Evolutionary conservation across 306 rosid species (phyloP).

Genomic region (Trichosanthes truncata): DNA sequence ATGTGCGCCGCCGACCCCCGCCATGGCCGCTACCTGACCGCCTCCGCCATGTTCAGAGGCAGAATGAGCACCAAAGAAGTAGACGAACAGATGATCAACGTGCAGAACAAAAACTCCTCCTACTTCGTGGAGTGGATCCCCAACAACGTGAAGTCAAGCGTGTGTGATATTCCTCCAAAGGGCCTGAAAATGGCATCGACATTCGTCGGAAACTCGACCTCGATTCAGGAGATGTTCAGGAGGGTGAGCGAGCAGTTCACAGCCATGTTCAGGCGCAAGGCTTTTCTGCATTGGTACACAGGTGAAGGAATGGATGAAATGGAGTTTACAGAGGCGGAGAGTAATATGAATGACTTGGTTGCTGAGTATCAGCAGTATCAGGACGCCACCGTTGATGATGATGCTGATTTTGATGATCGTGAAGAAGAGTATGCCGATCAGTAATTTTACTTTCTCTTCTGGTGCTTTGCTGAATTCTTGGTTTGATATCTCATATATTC

Average conservation of each 20-base stretch:
- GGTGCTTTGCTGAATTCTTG: background rate
- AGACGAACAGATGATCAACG: conserved; percentile 87
- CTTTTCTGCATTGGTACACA: conserved; percentile 92
- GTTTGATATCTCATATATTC: background rate
- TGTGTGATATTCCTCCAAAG: conserved; percentile 78
- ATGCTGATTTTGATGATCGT: conserved; percentile 54
- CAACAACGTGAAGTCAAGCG: conserved; percentile 88
- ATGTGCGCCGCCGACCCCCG: conserved; percentile 98
- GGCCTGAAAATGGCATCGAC: conserved; percentile 82
- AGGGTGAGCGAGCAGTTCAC: conserved; percentile 92
- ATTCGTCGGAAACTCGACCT: conserved; percentile 84
- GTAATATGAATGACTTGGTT: conserved; percentile 91
- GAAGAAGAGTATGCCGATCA: conserved; percentile 30
- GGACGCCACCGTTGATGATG: conserved; percentile 82
- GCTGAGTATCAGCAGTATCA: conserved; percentile 94
- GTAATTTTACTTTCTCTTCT: background rate
- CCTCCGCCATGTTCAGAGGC: conserved; percentile 92
- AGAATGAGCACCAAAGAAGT: conserved; percentile 97
- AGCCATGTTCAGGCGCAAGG: conserved; percentile 87
- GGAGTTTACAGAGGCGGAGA: conserved; percentile 94
- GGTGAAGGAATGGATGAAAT: conserved; percentile 98
- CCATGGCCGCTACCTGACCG: conserved; percentile 86
- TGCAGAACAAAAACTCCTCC: conserved; percentile 88
- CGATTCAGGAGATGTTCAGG: conserved; percentile 95
- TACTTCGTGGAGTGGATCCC: conserved; percentile 97